Evolutionary conservation across 257 asterid genomes (phyloP).

Genomic region (Fraxinus pennsylvanica): DNA sequence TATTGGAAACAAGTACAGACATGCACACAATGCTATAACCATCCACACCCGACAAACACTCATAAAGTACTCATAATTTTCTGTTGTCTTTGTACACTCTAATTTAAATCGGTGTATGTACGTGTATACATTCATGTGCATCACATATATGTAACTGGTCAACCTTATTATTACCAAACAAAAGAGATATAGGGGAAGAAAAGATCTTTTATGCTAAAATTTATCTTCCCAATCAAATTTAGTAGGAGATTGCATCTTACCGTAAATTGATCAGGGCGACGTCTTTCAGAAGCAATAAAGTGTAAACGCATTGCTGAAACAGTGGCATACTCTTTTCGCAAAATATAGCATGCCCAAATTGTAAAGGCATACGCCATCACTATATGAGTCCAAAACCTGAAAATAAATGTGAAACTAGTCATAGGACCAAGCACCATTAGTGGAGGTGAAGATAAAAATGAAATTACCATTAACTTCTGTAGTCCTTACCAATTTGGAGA

Average conservation of each 20-base stretch:
- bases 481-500: background rate
- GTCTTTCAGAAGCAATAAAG: conserved; percentile 82
- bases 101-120: background rate
- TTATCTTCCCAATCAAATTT: background rate
- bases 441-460: background rate
- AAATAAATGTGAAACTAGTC: background rate
- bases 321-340: conserved; percentile 61
- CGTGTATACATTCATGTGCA: background rate
- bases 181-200: background rate
- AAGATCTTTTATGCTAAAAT: background rate
- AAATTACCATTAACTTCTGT: background rate
- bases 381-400: conserved; percentile 95
- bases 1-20: background rate
- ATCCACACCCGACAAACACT: background rate
- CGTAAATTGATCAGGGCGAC: conserved; percentile 95
- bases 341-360: conserved; percentile 86
- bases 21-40: background rate
- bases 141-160: background rate
- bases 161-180: background rate
- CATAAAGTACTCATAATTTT: background rate
- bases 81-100: background rate
- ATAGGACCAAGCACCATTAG: too few relatives aligned
- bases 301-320: conserved; percentile 78
- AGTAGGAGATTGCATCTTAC: conserved; percentile 43
- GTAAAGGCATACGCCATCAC: conserved; percentile 92